Evolutionary conservation across 176 grass and related monocot genomes (phyloP).

Genomic region (Triticum timopheevii): DNA sequence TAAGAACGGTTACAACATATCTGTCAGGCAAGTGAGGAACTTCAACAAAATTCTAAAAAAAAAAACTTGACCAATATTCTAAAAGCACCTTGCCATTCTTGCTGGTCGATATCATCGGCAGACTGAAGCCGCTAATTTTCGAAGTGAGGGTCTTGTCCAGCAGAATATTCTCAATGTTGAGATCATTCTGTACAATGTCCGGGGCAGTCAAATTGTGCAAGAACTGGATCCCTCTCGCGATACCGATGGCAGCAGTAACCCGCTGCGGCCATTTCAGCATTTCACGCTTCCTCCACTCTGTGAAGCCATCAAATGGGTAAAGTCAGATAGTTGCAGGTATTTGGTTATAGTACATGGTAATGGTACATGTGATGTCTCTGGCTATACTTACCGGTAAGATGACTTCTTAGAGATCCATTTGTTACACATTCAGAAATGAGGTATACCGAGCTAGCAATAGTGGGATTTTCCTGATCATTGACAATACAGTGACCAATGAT

Average conservation of each 20-base stretch:
- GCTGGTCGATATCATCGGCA: conserved; percentile 63
- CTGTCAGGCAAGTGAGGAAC: conserved; percentile 18
- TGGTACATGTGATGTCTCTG: not conserved
- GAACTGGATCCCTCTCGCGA: conserved; percentile 85
- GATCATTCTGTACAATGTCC: conserved; percentile 62
- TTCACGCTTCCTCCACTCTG: conserved; percentile 80
- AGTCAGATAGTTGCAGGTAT: not conserved
- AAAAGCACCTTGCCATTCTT: conserved; percentile 73
- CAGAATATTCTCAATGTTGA: conserved; percentile 71
- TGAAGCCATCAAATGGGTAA: not conserved
- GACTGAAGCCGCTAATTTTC: conserved; percentile 74
- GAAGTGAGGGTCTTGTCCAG: conserved; percentile 88
- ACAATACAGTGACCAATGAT: conserved; percentile 77
- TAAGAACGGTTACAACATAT: conserved; percentile 35
- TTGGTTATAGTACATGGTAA: not conserved
- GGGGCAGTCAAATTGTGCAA: conserved; percentile 71
- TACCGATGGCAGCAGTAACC: conserved; percentile 65
- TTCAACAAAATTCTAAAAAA: conserved; percentile 8
- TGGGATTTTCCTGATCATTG: conserved; percentile 44
- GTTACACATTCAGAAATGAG: conserved; percentile 65
- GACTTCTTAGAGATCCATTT: conserved; percentile 76
- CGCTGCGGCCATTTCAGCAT: conserved; percentile 94
- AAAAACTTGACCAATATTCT: not conserved
- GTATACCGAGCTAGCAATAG: conserved; percentile 41
- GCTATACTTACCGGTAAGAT: conserved; percentile 65